These are phyloP conservation scores for Solanum habrochaites DNA, from an alignment of 257 asterid genomes.

Conservation along the genomic window DNA sequence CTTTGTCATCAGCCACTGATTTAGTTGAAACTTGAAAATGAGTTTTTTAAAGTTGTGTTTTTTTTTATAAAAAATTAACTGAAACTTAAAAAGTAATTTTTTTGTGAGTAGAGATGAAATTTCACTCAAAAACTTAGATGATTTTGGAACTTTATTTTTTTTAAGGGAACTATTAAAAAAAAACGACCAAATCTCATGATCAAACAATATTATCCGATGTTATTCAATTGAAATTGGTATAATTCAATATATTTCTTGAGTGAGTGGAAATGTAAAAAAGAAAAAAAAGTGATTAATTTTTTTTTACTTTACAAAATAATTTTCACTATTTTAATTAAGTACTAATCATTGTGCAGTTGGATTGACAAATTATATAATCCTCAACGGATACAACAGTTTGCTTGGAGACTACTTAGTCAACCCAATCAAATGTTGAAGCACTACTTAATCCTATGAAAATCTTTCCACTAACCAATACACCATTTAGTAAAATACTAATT, in stretches of 20 bases:
- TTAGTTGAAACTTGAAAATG: neutral
- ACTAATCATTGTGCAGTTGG: neutral
- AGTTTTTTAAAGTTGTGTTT: too few species aligned
- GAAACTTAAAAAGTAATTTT: too few species aligned
- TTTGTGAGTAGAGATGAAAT: neutral
- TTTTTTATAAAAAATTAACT: too few species aligned
- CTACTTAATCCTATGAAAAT: neutral
- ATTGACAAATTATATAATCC: neutral
- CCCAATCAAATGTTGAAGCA: neutral
- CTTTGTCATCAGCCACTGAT: neutral
- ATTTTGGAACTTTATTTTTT: neutral
- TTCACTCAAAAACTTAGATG: neutral
- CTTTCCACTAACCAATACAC: neutral
- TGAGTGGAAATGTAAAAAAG: neutral
- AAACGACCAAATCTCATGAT: too few species aligned
- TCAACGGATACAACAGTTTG: neutral
- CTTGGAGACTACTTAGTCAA: neutral
- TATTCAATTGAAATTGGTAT: neutral
- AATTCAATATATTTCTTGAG: too few species aligned
- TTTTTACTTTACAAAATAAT: neutral
- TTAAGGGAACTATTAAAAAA: neutral
- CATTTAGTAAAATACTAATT: neutral
- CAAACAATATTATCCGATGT: neutral
- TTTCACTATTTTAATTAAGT: neutral
- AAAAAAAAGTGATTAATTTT: too few species aligned